These are phyloP conservation scores for Solanum etuberosum DNA, from an alignment of 257 asterid species.

Conservation along the genomic window DNA sequence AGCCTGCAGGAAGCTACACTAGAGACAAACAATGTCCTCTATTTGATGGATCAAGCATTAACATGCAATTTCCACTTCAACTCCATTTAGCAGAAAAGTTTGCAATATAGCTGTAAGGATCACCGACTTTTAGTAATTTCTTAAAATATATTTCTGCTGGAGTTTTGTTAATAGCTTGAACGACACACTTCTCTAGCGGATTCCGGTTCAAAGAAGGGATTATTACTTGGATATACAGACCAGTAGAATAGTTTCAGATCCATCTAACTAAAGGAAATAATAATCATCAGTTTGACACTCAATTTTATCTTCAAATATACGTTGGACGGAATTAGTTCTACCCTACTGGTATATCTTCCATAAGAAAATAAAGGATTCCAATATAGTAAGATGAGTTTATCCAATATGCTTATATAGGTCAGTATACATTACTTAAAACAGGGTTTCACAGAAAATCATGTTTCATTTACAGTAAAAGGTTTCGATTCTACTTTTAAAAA, in stretches of 20 bases:
- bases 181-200: not conserved
- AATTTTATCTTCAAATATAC: not conserved
- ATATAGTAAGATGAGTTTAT: not conserved
- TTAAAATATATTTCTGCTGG: not conserved
- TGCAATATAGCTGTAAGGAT: not conserved
- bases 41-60: not conserved
- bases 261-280: not conserved
- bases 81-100: not conserved
- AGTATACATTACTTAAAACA: not conserved
- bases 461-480: not conserved
- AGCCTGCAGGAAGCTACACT: not conserved
- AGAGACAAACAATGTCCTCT: not conserved
- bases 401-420: not conserved
- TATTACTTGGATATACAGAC: not conserved
- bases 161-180: not conserved
- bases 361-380: not conserved
- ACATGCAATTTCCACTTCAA: not conserved
- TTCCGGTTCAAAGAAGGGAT: not conserved
- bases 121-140: not conserved
- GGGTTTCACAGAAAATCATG: not conserved
- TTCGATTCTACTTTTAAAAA: not conserved
- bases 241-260: not conserved
- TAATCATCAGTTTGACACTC: not conserved
- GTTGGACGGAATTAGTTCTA: not conserved
- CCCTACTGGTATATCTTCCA: not conserved